Percentiles rank a stretch among this genome's conserved stretches.
These are phyloP conservation scores for Pestalotiopsis sp. DNA, from an alignment of 2,329 filamentous ascomycete genomes.

Conservation along the genomic window DNA sequence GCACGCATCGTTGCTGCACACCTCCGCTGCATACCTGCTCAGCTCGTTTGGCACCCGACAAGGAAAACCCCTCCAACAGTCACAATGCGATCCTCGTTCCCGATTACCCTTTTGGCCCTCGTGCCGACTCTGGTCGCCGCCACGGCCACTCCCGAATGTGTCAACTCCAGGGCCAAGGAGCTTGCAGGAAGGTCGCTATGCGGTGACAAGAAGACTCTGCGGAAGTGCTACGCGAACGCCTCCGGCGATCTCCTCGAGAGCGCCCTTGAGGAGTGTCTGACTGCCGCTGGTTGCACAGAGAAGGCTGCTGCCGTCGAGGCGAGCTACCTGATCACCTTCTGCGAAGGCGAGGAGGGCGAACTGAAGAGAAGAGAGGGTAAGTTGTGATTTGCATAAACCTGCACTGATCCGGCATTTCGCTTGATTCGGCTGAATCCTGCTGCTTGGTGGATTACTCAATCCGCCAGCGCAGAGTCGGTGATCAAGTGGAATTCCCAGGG, in stretches of 20 bases:
- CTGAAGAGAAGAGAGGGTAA: conserved; percentile 6
- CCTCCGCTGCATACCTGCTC: neutral
- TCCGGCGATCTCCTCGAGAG: conserved; percentile 28
- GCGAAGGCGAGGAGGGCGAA: conserved; percentile 23
- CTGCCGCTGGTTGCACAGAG: conserved; percentile 37
- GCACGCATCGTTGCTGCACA: neutral
- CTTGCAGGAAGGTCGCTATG: conserved; percentile 46
- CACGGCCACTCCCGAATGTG: conserved; percentile 36
- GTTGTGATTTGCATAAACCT: neutral
- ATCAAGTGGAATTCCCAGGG: neutral
- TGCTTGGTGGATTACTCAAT: neutral
- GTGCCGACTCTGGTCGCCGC: conserved; percentile 16
- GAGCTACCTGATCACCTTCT: conserved; percentile 33
- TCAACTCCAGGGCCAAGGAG: conserved; percentile 39
- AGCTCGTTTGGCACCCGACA: neutral
- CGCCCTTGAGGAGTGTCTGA: conserved; percentile 42
- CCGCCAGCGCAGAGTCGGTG: neutral
- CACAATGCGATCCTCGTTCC: conserved; percentile 16
- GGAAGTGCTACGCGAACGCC: conserved; percentile 43
- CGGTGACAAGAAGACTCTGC: conserved; percentile 44
- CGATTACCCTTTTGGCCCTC: conserved; percentile 13
- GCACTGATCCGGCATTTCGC: neutral
- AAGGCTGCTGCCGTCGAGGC: conserved; percentile 38
- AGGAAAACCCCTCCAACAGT: neutral
- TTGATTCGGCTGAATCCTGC: neutral